Percentiles rank a stretch among this genome's conserved stretches.
Conservation (phyloP, 2,329 filamentous ascomycete genomes). For the Ascochyta koolunga region DNA sequence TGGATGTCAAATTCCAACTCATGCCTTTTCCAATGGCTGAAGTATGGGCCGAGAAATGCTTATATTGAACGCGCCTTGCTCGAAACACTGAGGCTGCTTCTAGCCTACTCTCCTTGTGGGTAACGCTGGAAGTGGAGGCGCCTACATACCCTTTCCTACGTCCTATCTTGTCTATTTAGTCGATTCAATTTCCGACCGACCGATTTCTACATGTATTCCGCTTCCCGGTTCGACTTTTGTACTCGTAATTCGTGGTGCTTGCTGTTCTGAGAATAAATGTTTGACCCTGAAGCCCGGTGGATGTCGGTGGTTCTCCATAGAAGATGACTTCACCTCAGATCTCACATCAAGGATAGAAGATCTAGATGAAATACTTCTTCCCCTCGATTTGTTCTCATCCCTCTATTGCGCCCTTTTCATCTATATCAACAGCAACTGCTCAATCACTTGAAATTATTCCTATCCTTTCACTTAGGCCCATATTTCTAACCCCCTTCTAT, state of each 20-base stretch:
- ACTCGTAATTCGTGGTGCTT: not conserved
- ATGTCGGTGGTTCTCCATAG: no score
- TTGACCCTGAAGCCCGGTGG: not conserved
- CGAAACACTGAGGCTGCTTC: conserved; percentile 40
- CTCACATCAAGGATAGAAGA: no score
- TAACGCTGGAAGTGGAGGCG: conserved; percentile 31
- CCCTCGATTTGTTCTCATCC: no score
- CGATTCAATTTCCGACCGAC: not conserved
- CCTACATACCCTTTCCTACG: conserved; percentile 25
- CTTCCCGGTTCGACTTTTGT: not conserved
- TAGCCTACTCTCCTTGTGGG: conserved; percentile 24
- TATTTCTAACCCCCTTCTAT: not conserved
- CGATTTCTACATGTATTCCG: not conserved
- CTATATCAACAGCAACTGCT: no score
- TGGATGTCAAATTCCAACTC: conserved; percentile 99
- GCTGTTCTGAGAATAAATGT: no score
- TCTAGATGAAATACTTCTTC: no score
- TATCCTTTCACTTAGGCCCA: not conserved
- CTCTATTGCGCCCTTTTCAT: no score
- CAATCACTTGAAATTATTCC: not conserved
- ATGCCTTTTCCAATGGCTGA: conserved; percentile 76
- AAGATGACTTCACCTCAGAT: not conserved
- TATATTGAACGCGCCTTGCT: conserved; percentile 48
- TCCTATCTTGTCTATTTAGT: not conserved
- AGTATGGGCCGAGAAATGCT: conserved; percentile 99